These are phyloP conservation scores for Thelephora terrestris DNA, from an alignment of 1,284 basidiomycete genomes.

Conservation along the genomic window DNA sequence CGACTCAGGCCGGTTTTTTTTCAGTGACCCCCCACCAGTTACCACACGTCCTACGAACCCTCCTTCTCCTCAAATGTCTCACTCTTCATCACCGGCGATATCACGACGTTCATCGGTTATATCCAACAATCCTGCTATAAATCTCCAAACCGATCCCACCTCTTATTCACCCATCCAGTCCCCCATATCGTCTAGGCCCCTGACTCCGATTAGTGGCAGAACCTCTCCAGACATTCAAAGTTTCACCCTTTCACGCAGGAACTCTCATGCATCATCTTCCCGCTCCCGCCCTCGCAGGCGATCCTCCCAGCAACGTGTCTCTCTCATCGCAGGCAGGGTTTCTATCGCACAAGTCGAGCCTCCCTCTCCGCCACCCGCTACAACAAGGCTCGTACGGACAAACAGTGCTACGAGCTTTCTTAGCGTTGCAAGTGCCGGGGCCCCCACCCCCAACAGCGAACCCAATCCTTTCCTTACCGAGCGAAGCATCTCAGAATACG, in stretches of 20 bases:
- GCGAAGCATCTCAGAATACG: constrained; percentile 66
- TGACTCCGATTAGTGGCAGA: constrained; percentile 16
- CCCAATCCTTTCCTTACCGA: constrained; percentile 43
- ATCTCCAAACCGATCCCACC: constrained; percentile 16
- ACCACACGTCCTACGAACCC: not conserved
- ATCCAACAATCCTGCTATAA: not conserved
- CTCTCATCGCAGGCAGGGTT: constrained; percentile 69
- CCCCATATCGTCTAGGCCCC: constrained; percentile 21
- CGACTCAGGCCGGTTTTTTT: not conserved
- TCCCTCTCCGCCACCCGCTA: constrained; percentile 47
- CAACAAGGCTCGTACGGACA: constrained; percentile 51
- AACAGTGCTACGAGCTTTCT: constrained; percentile 51
- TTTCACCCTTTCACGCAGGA: constrained; percentile 19
- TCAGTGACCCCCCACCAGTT: constrained; percentile 5
- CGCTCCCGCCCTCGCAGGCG: constrained; percentile 54
- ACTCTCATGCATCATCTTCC: constrained; percentile 27
- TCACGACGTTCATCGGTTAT: constrained; percentile 1
- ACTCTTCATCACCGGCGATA: constrained; percentile 4
- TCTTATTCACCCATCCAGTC: constrained; percentile 24
- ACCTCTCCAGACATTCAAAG: constrained; percentile 13
- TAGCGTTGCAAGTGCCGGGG: constrained; percentile 49
- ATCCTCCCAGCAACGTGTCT: constrained; percentile 74
- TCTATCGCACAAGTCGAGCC: constrained; percentile 64
- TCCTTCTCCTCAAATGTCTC: constrained; percentile 4
- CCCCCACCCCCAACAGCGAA: constrained; percentile 47